A percentile compares a stretch with the other conserved stretches of the same genome.
Conservation (phyloP, 2,329 filamentous ascomycete species). For the Aspergillus niger region DNA sequence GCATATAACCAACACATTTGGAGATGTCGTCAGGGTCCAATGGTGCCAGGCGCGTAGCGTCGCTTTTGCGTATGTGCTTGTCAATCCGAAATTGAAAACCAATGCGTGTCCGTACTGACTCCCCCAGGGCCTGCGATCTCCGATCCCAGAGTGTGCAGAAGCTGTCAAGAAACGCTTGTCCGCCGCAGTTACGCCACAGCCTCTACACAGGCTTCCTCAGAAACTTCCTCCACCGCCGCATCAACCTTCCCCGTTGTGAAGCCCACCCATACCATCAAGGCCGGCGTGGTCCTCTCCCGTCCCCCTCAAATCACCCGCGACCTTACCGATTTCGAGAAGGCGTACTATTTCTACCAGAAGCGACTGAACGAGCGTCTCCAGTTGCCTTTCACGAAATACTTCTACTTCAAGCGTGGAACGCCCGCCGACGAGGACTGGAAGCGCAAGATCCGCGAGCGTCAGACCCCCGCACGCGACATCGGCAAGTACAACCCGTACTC, state of each 20-base stretch:
- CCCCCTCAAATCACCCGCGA: slow-evolving; percentile 83
- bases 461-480: slow-evolving; percentile 78
- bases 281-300: slow-evolving; percentile 82
- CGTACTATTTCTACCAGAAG: slow-evolving; percentile 96
- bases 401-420: slow-evolving; percentile 93
- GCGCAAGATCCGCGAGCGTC: slow-evolving; percentile 75
- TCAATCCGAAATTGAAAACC: neutral
- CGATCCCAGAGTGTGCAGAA: slow-evolving; percentile 46
- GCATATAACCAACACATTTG: slow-evolving; percentile 19
- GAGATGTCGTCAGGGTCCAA: slow-evolving; percentile 46
- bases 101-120: slow-evolving; percentile 18
- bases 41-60: slow-evolving; percentile 44
- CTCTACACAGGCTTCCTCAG: slow-evolving; percentile 40
- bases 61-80: slow-evolving; percentile 40
- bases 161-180: slow-evolving; percentile 45
- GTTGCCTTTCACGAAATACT: slow-evolving; percentile 82
- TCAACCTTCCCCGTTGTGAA: slow-evolving; percentile 34
- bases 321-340: slow-evolving; percentile 83
- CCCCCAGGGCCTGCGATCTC: slow-evolving; percentile 38
- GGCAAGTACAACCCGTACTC: slow-evolving; percentile 77
- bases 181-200: slow-evolving; percentile 46
- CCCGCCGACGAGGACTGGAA: slow-evolving; percentile 86
- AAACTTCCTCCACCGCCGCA: slow-evolving; percentile 32
- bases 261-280: slow-evolving; percentile 52
- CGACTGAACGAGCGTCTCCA: slow-evolving; percentile 90